Base-by-base conservation (phyloP, 139 green algal genomes). In the Haematococcus lacustris region DNA sequence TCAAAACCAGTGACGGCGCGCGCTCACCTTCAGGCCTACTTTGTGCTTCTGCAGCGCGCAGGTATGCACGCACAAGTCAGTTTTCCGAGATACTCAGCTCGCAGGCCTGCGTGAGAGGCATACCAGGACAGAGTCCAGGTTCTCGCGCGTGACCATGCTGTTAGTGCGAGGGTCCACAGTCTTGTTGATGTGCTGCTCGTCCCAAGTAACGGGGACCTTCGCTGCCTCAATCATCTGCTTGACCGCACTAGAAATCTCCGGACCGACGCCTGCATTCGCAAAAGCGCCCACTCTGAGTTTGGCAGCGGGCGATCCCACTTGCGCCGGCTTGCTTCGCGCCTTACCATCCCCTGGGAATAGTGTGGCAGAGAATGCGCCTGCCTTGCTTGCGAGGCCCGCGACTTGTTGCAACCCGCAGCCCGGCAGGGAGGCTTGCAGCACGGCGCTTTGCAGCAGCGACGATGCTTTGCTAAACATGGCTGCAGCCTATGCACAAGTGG, bases 51-150 rank as follows among this genome's bases (percentile, higher is more conserved):
- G 65, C 43, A 17, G 51, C 50, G 33, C n/a, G n/a, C n/a, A n/a
- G n/a, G n/a, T n/a, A n/a, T n/a, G n/a, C n/a, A n/a, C n/a, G n/a
- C n/a, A n/a, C n/a, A n/a, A n/a, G n/a, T n/a, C n/a, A n/a, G n/a
- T n/a, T n/a, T n/a, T n/a, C n/a, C n/a, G n/a, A n/a, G n/a, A n/a
- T n/a, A n/a, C n/a, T n/a, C 30, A 40, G 63, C n/a, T 35, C 21
- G 9, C 21, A 51, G n/a, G n/a, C n/a, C n/a, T n/a, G n/a, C n/a
- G n/a, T n/a, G n/a, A n/a, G n/a, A n/a, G n/a, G n/a, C n/a, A n/a
- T 71, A 94, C 91, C 88, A 94, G 80, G 47, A 98, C 91, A 2
- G 89, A 96, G 81, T 98, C 94, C 61, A 98, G 80, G 82, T 96
- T 97, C 63, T 96, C 92, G 32, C 90, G 82, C 4, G 88, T 96